Evolutionary conservation across 2,329 filamentous ascomycete genomes (phyloP).

Genomic region (Geosmithia flava): DNA sequence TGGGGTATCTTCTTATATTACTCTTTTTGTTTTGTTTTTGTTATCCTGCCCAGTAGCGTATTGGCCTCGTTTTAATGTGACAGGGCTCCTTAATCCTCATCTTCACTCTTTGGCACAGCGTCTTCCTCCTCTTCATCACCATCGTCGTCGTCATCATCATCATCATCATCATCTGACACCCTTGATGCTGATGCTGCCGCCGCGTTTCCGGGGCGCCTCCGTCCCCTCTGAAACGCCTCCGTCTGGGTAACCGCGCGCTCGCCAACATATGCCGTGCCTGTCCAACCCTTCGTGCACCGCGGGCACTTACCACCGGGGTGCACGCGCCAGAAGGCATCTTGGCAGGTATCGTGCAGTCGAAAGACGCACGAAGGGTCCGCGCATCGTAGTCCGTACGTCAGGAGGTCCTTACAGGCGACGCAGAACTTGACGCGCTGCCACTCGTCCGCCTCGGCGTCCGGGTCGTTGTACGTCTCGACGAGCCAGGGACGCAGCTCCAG

Average conservation of each 20-base stretch:
- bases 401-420: conserved; percentile 76
- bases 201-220: conserved; percentile 14
- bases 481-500: conserved; percentile 81
- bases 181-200: conserved; percentile 8
- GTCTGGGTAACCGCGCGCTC: conserved; percentile 44
- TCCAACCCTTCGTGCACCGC: conserved; percentile 40
- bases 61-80: no score
- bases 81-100: conserved; percentile 1
- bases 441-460: conserved; percentile 42
- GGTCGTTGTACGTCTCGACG: conserved; percentile 79
- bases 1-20: background rate
- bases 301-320: conserved; percentile 47
- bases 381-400: conserved; percentile 77
- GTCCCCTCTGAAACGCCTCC: conserved; percentile 32
- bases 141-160: conserved; percentile 9
- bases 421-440: conserved; percentile 76
- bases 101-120: background rate
- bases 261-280: conserved; percentile 36
- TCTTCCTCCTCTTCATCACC: conserved; percentile 11
- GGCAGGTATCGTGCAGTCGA: conserved; percentile 67
- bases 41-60: no score
- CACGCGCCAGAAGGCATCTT: conserved; percentile 59
- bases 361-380: conserved; percentile 52
- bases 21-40: background rate
- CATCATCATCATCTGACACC: conserved; percentile 4